Evolutionary conservation across 331 rosid genomes (phyloP), one percentile per base, ranked within the genome.

Genomic region (Phaseolus coccineus): DNA sequence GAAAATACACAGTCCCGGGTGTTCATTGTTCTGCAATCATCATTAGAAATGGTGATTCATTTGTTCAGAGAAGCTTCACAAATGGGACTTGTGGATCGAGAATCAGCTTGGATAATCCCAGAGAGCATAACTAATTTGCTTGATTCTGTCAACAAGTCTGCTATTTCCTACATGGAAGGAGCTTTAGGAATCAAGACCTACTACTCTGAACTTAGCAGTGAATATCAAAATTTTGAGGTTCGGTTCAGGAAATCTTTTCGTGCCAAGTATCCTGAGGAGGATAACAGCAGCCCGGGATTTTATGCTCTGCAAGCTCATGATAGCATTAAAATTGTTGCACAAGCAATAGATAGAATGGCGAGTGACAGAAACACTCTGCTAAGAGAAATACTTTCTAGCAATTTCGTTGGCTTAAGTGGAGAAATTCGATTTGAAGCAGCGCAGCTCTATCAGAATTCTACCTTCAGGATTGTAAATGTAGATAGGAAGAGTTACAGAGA

Each of bases 21-120:
- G 7, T 90, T 89, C 70, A 68, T 90, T 65, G 90, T 90, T 77
- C 80, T 87, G 39, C 84, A 59, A 61, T 87, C 91, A 55, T 90
- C 96, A 33, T 25, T 84, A 24, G 86, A 88, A 19, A 85, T 89
- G 87, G 84, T 66, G 56, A 81, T 71, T 71, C 84, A 71, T 84
- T 84, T 92, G 77, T 92, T 92, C 74, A 78, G 77, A 66, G 89
- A 82, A 76, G 91, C 92, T 68, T 86, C 89, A 77, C 6, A 77
- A 16, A 33, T 80, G 77, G 94, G 89, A 79, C 85, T 89, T 42
- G 79, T 86, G 72, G 89, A 55, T 61, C 64, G n/a, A 15, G 87
- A 92, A 30, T 87, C 97, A 1, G 86, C 81, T 79, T 92, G 94
- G 96, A 90, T 89, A 61, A 59, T 90, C 74, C 76, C 94, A 37